Evolutionary conservation across 2,329 filamentous ascomycete species (phyloP).

Genomic region (Alternaria ventricosa): DNA sequence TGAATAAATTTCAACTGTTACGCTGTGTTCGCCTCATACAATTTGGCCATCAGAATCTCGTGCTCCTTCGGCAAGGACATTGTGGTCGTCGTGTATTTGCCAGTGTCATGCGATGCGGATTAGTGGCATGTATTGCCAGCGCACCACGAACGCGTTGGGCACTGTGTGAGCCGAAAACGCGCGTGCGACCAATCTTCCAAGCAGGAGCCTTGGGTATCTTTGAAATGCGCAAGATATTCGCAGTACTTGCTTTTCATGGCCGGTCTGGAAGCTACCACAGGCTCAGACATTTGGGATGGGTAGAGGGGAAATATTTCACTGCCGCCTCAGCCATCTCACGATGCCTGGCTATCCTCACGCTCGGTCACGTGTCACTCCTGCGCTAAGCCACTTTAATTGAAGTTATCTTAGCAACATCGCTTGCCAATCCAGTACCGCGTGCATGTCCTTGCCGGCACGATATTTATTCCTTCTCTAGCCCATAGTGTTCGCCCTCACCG

Average conservation of each 20-base stretch:
- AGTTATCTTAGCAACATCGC: background rate
- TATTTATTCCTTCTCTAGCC: background rate
- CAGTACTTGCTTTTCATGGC: background rate
- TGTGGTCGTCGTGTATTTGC: background rate
- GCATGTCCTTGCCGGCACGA: background rate
- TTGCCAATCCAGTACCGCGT: background rate
- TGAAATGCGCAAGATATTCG: background rate
- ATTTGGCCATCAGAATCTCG: background rate
- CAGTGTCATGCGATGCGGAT: background rate
- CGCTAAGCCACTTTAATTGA: background rate
- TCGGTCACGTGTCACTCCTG: background rate
- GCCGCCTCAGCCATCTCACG: background rate
- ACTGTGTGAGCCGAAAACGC: background rate
- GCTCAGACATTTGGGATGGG: background rate
- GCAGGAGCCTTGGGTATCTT: background rate
- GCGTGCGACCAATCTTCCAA: background rate
- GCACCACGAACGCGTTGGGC: background rate
- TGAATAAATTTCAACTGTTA: slow-evolving; percentile 8
- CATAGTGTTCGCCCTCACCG: slow-evolving; percentile 4
- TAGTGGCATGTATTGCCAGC: background rate
- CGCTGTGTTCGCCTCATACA: background rate
- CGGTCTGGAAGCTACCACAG: background rate
- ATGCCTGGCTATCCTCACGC: background rate
- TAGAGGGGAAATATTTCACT: background rate
- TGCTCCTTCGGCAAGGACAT: background rate